A percentile compares a stretch with the other conserved stretches of the same genome.
phyloP scores from a whole-genome alignment of 495 filamentous ascomycete species.

The Aspergillus nanangensis region DNA sequence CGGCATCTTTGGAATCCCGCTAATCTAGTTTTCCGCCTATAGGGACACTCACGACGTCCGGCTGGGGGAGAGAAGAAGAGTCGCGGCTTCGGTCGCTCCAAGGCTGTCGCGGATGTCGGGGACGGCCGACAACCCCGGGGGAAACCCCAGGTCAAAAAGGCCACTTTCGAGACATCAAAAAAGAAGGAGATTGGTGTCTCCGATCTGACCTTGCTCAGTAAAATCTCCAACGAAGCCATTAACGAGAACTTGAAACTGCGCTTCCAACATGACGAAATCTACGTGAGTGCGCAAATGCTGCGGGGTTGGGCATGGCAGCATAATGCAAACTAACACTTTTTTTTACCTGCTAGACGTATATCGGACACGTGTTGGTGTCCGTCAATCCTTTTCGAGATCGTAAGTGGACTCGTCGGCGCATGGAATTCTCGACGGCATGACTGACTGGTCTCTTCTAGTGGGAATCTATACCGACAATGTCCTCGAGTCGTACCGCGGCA shows the following conservation, averaged over 20 bases:
- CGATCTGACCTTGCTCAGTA: conserved; percentile 94
- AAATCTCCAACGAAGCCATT: conserved; percentile 98
- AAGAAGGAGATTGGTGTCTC: conserved; percentile 99
- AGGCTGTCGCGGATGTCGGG: conserved; percentile 41
- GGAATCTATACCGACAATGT: conserved; percentile 97
- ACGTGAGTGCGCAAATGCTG: conserved; percentile 55
- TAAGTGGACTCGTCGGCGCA: conserved; percentile 34
- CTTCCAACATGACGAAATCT: conserved; percentile 95
- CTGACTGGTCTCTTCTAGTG: conserved; percentile 47
- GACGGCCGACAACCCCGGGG: conserved; percentile 43
- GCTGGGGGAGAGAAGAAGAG: conserved; percentile 46
- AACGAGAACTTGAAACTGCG: conserved; percentile 98
- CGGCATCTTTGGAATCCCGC: too few species aligned
- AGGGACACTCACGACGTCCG: conserved; percentile 49
- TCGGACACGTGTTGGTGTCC: conserved; percentile 98
- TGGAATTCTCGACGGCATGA: conserved; percentile 7
- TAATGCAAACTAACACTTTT: conserved; percentile 21
- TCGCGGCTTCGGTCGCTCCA: conserved; percentile 43
- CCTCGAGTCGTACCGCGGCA: conserved; percentile 85
- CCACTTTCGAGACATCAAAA: conserved; percentile 89
- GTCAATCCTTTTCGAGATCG: conserved; percentile 97
- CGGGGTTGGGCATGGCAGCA: conserved; percentile 6
- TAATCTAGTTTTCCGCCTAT: conserved; percentile 9
- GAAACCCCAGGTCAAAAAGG: conserved; percentile 82
- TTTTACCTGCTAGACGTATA: conserved; percentile 86